These are phyloP conservation scores for Fraxinus latifolia DNA, from an alignment of 305 asterid genomes.

Conservation along the genomic window DNA sequence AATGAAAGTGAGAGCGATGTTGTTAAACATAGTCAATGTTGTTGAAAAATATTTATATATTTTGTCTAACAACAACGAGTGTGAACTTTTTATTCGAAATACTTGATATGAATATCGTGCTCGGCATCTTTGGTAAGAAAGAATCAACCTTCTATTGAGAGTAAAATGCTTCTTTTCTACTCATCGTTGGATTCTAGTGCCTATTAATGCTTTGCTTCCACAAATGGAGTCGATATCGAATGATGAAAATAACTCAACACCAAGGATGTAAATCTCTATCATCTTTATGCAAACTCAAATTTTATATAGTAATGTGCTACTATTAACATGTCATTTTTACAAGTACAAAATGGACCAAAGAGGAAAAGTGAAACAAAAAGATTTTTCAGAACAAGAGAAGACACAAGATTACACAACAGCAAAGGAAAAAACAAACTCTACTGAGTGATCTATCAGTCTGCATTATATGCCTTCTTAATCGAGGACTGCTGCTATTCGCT, in stretches of 20 bases:
- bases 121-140: neutral
- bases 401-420: slow-evolving; percentile 61
- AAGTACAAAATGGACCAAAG: slow-evolving; percentile 13
- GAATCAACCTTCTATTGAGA: neutral
- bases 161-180: neutral
- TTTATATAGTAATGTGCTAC: neutral
- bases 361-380: neutral
- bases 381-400: slow-evolving; percentile 52
- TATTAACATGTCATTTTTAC: slow-evolving; percentile 12
- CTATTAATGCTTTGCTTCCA: neutral
- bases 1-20: neutral
- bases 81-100: neutral
- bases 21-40: neutral
- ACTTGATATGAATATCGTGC: neutral
- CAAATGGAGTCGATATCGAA: neutral
- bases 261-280: neutral
- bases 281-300: neutral
- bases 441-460: slow-evolving; percentile 57
- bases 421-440: slow-evolving; percentile 65
- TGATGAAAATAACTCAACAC: neutral
- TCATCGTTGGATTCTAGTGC: neutral
- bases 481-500: slow-evolving; percentile 39
- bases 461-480: slow-evolving; percentile 52
- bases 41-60: neutral
- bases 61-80: neutral